phyloP scores from a whole-genome alignment of 371 early-diverging fungal genomes.

The Dinochytrium kinnereticum region DNA sequence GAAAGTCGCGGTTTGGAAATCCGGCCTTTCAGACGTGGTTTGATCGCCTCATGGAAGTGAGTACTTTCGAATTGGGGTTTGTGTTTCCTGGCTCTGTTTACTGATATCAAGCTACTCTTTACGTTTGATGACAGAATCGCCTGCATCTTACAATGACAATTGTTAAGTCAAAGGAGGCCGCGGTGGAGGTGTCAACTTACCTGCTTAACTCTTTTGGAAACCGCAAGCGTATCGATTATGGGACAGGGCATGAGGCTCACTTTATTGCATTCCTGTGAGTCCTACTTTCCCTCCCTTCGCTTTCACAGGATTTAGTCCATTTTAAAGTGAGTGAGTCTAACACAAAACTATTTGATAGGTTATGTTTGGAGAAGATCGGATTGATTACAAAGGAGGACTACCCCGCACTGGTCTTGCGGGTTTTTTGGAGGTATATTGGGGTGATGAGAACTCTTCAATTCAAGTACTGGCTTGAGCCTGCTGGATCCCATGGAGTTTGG shows the following conservation, averaged over 20 bases:
- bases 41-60: conserved; percentile 62
- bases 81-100: background rate
- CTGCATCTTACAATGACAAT: conserved; percentile 28
- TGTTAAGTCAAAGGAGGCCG: conserved; percentile 27
- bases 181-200: conserved; percentile 80
- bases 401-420: conserved; percentile 74
- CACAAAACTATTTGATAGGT: conserved; percentile 46
- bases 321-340: too few relatives aligned
- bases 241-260: conserved; percentile 99
- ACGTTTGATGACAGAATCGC: conserved; percentile 47
- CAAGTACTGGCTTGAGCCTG: conserved; percentile 98
- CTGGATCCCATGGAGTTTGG: conserved; percentile 99
- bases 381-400: conserved; percentile 69
- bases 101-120: background rate
- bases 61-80: background rate
- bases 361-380: conserved; percentile 81
- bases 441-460: conserved; percentile 92
- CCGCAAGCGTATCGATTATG: conserved; percentile 96
- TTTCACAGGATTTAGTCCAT: too few relatives aligned
- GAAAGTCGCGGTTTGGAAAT: conserved; percentile 86
- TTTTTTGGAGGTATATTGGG: conserved; percentile 87
- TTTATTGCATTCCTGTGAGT: conserved; percentile 89
- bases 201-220: conserved; percentile 93
- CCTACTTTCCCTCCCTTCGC: conserved; percentile 15
- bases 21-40: conserved; percentile 88